Evolutionary conservation across 2,329 filamentous ascomycete genomes (phyloP).

Genomic region (Fusarium sp.): DNA sequence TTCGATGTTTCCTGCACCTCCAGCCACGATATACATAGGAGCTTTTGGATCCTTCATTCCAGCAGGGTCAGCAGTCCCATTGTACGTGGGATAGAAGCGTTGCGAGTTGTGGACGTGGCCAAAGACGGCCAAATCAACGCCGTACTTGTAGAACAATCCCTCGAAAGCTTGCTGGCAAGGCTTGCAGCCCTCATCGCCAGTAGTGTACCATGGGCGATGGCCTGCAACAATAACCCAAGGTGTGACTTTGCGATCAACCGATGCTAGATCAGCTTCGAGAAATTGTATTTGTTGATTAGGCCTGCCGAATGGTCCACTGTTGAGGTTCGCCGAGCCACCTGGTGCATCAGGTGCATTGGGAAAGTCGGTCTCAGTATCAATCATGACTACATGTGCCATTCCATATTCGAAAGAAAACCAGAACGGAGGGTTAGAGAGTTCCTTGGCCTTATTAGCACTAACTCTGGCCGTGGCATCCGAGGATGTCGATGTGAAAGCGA

Average conservation of each 20-base stretch:
- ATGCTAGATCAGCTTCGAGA: slow-evolving; percentile 54
- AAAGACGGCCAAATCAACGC: slow-evolving; percentile 22
- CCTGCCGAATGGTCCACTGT: slow-evolving; percentile 18
- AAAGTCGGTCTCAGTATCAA: slow-evolving; percentile 58
- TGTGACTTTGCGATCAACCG: slow-evolving; percentile 66
- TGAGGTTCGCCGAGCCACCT: slow-evolving; percentile 24
- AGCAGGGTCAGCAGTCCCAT: slow-evolving; percentile 15
- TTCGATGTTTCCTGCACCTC: slow-evolving; percentile 27
- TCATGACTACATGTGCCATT: slow-evolving; percentile 48
- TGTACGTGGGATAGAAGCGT: slow-evolving; percentile 18
- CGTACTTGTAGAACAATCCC: slow-evolving; percentile 23
- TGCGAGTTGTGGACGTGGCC: slow-evolving; percentile 30
- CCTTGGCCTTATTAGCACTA: slow-evolving; percentile 32
- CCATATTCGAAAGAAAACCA: slow-evolving; percentile 47
- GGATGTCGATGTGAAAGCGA: slow-evolving; percentile 16
- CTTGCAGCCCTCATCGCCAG: slow-evolving; percentile 43
- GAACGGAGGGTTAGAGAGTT: slow-evolving; percentile 36
- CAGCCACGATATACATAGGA: slow-evolving; percentile 28
- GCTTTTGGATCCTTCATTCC: slow-evolving; percentile 25
- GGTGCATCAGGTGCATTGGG: slow-evolving; percentile 21
- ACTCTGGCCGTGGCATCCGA: slow-evolving; percentile 1
- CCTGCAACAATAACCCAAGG: slow-evolving; percentile 58
- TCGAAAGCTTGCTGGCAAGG: slow-evolving; percentile 32
- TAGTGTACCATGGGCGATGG: slow-evolving; percentile 63
- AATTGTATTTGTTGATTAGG: slow-evolving; percentile 28